Evolutionary conservation across 2,329 filamentous ascomycete genomes (phyloP).

Genomic region (Xylariales sp.): DNA sequence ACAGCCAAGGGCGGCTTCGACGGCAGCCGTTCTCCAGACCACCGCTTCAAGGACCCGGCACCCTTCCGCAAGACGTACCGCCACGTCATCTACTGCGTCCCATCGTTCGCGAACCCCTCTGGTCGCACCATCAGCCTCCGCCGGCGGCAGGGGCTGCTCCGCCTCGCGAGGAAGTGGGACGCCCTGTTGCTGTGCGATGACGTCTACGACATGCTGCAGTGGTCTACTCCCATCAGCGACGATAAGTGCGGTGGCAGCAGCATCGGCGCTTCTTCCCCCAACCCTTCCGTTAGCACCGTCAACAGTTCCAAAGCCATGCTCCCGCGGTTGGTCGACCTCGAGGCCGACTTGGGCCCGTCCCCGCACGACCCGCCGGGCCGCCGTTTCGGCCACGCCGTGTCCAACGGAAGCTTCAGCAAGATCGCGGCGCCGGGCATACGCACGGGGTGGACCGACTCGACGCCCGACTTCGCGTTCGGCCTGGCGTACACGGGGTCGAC

Average conservation of each 20-base stretch:
- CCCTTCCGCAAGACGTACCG: constrained; percentile 71
- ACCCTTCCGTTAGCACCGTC: constrained; percentile 10
- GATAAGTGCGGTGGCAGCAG: too few species aligned
- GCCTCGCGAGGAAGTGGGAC: constrained; percentile 73
- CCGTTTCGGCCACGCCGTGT: constrained; percentile 72
- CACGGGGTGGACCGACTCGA: constrained; percentile 84
- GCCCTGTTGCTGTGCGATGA: constrained; percentile 86
- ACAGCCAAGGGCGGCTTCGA: neutral
- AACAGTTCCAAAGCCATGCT: constrained; percentile 44
- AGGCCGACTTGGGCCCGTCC: constrained; percentile 58
- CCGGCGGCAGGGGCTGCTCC: constrained; percentile 64
- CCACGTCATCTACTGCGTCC: constrained; percentile 83
- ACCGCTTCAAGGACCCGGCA: constrained; percentile 7
- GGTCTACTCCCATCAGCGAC: constrained; percentile 40
- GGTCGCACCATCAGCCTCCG: constrained; percentile 73
- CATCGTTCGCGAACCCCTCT: constrained; percentile 85
- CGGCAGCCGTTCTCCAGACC: neutral
- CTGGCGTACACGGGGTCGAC: constrained; percentile 50
- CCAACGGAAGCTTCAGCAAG: constrained; percentile 90
- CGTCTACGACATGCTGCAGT: constrained; percentile 90
- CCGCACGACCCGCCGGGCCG: constrained; percentile 21
- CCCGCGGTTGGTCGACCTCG: constrained; percentile 76
- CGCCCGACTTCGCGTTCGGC: constrained; percentile 41
- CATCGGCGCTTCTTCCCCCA: neutral
- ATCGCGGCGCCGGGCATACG: constrained; percentile 75